These are phyloP conservation scores for Cercospora sojina DNA, from an alignment of 2,329 filamentous ascomycete species.

Conservation along the genomic window DNA sequence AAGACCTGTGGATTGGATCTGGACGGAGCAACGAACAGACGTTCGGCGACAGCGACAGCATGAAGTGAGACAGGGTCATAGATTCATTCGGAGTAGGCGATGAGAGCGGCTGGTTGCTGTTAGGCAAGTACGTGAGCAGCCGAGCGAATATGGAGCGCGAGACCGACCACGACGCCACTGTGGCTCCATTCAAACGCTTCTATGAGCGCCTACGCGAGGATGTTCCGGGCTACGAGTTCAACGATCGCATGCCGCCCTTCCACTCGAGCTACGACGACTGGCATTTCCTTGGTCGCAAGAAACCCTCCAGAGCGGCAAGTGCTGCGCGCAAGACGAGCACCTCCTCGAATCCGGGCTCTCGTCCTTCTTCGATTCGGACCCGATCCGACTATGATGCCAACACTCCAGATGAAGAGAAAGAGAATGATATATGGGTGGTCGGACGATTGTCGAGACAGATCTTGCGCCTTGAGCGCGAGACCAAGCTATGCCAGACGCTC, in stretches of 20 bases:
- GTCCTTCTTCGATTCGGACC: constrained; percentile 30
- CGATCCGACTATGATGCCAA: constrained; percentile 32
- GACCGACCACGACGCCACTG: constrained; percentile 17
- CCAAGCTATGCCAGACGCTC: constrained; percentile 74
- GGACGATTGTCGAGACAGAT: constrained; percentile 81
- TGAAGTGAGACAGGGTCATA: background rate
- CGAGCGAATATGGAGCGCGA: constrained; percentile 14
- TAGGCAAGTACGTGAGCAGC: constrained; percentile 4
- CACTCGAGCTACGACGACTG: constrained; percentile 79
- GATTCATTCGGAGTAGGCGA: background rate
- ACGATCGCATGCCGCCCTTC: constrained; percentile 44
- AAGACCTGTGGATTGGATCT: background rate
- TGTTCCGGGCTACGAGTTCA: constrained; percentile 39
- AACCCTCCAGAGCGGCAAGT: constrained; percentile 44
- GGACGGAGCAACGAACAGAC: background rate
- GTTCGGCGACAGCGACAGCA: background rate
- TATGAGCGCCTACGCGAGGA: constrained; percentile 39
- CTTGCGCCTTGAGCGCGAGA: constrained; percentile 81
- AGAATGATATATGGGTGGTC: constrained; percentile 57
- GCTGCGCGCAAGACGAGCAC: constrained; percentile 33
- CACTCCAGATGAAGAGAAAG: constrained; percentile 31
- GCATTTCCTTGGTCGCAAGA: constrained; percentile 51
- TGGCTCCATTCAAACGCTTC: constrained; percentile 33
- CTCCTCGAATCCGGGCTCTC: constrained; percentile 43
- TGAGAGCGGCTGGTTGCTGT: constrained; percentile 4